Percentiles rank a stretch among this genome's conserved stretches.
Conservation (phyloP, 176 grass and related monocot species). For the Guadua angustifolia region DNA sequence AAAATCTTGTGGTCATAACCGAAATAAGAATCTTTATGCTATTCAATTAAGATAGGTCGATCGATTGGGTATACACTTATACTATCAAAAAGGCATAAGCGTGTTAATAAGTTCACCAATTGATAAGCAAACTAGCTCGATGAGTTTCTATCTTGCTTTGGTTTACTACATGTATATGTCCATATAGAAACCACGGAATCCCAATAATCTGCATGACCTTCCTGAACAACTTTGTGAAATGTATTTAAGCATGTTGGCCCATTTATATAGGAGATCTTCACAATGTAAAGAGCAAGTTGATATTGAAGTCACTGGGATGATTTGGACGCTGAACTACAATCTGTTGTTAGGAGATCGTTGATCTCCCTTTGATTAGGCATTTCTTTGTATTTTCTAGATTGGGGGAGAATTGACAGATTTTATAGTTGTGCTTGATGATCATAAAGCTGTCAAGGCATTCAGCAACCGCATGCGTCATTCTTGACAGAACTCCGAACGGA, state of each 20-base stretch:
- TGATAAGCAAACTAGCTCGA: background rate
- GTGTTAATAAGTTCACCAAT: background rate
- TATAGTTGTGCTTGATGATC: constrained; percentile 83
- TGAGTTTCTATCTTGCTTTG: background rate
- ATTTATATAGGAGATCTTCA: background rate
- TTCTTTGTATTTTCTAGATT: constrained; percentile 58
- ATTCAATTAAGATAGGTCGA: background rate
- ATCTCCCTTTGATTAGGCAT: constrained; percentile 18
- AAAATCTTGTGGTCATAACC: background rate
- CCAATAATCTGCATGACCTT: background rate
- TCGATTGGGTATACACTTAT: background rate
- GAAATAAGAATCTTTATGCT: background rate
- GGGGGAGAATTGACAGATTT: constrained; percentile 91
- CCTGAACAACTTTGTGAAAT: background rate
- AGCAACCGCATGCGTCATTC: constrained; percentile 83
- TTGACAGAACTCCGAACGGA: too few relatives aligned
- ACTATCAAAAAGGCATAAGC: background rate
- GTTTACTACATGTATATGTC: background rate
- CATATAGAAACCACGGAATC: background rate
- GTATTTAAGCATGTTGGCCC: background rate
- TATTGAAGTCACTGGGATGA: background rate
- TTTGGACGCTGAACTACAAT: constrained; percentile 9
- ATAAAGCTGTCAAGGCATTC: constrained; percentile 79
- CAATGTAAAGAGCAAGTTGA: background rate
- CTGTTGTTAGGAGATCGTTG: constrained; percentile 6